phyloP scores from a whole-genome alignment of 805 yeast species.

The Pichia cephalocereana region DNA sequence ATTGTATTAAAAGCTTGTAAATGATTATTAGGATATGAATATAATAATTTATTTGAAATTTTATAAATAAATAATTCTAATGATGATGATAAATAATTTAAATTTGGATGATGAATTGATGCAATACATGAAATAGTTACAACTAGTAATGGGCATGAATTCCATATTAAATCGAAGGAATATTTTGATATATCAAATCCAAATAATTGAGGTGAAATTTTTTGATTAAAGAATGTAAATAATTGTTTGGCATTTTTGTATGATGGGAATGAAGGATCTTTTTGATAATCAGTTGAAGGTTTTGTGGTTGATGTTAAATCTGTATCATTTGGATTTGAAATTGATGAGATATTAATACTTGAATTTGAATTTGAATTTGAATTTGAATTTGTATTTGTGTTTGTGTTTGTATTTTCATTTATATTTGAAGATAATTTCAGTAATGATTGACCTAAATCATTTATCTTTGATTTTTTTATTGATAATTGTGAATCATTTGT shows the following conservation, averaged over 20 bases:
- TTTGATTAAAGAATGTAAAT: slow-evolving; percentile 41
- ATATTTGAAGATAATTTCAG: neutral
- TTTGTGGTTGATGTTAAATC: slow-evolving; percentile 14
- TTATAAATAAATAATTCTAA: slow-evolving; percentile 24
- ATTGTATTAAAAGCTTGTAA: slow-evolving; percentile 48
- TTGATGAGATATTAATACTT: no score
- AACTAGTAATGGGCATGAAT: slow-evolving; percentile 45
- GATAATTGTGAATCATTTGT: neutral
- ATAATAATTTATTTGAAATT: slow-evolving; percentile 23
- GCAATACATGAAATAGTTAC: slow-evolving; percentile 55
- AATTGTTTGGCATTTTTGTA: slow-evolving; percentile 34
- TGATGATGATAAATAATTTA: slow-evolving; percentile 16
- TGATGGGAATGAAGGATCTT: neutral
- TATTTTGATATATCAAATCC: slow-evolving; percentile 51
- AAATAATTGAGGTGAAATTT: slow-evolving; percentile 55
- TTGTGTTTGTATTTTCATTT: neutral
- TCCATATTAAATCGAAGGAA: slow-evolving; percentile 42
- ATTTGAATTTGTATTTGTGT: no score
- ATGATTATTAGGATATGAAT: slow-evolving; percentile 31
- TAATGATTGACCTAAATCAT: neutral
- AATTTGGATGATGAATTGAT: slow-evolving; percentile 46
- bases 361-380: no score
- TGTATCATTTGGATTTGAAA: neutral
- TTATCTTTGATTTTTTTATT: neutral
- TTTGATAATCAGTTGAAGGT: no score